Evolutionary conservation across 345 rosid genomes (phyloP).

Genomic region (Gossypium arboreum): DNA sequence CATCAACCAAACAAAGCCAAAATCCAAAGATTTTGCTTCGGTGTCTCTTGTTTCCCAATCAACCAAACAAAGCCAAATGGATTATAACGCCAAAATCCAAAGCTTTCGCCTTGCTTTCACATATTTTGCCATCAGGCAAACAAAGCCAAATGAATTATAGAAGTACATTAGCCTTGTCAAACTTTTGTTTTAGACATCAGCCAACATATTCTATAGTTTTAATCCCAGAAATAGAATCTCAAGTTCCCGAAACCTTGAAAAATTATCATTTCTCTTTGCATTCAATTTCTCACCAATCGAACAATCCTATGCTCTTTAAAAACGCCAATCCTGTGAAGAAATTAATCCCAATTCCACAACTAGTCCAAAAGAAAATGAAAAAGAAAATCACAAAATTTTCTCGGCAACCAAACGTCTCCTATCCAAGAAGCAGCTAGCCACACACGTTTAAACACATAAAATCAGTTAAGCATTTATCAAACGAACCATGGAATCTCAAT

Average conservation of each 20-base stretch:
- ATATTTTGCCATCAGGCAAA: not conserved
- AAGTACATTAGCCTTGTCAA: not conserved
- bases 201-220: not conserved
- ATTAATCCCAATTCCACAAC: not conserved
- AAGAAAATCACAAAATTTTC: not conserved
- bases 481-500: not conserved
- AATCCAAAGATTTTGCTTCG: not conserved
- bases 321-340: not conserved
- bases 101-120: not conserved
- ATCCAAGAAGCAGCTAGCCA: not conserved
- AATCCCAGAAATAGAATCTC: not conserved
- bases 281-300: conserved; percentile 12
- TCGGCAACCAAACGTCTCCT: not conserved
- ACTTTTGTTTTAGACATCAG: conserved; percentile 8
- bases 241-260: not conserved
- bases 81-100: not conserved
- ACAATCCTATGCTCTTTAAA: not conserved
- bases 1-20: conserved; percentile 3
- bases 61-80: conserved; percentile 7
- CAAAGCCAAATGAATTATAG: not conserved
- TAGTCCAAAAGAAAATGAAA: not conserved
- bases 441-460: not conserved
- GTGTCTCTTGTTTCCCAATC: not conserved
- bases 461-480: not conserved
- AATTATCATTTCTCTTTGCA: not conserved